Base-by-base conservation (phyloP, 2,329 filamentous ascomycete genomes). In the Bipolaris zeicola region DNA sequence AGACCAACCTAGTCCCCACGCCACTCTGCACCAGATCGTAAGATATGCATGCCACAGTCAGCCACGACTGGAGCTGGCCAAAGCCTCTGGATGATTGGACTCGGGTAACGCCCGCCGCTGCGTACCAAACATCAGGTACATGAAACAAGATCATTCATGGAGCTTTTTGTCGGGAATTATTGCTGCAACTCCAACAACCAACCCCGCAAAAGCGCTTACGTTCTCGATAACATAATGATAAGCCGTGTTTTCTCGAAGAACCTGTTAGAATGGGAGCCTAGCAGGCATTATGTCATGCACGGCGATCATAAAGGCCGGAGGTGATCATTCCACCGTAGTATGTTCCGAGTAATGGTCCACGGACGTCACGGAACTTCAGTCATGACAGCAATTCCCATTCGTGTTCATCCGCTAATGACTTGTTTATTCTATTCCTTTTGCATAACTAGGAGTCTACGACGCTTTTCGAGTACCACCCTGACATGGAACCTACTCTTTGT, bases 401-500 rank as follows among this genome's bases (percentile, higher is more conserved):
- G 5, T 31, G 4, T 31, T 11, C 28, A 31, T 31, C 10, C 10
- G 7, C 28, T 31, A 31, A 31, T 31, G 28, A 28, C 7, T 24
- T 26, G n/a, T 16, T 28, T 28, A n/a, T 13, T 4, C 28, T 24
- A 20, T 16, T 41, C 16, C 16, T 22, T 22, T 41, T 38, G 14
- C 7, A 26, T n/a, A 10, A 6, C 8, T 3, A 4, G 20, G 8
- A 8, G 13, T 13, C 5, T 22, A 28, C 31, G 28, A 14, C 3
- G 14, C 14, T 20, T 22, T 3, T 31, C 10, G 28, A 10, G 18
- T 13, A 20, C 26, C 14, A 14, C 16, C 1, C 2, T 2, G 5
- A 33, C 11, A 1, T 11, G 26, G 3, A 7, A 41, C 3, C 54
- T 68, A 76, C 34, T 73, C 67, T 55, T 76, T 71, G 54, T 74